A percentile compares a stretch with the other conserved stretches of the same genome.
Evolutionary conservation across 2,329 filamentous ascomycete genomes (phyloP).

Genomic region (Colletotrichum destructivum): DNA sequence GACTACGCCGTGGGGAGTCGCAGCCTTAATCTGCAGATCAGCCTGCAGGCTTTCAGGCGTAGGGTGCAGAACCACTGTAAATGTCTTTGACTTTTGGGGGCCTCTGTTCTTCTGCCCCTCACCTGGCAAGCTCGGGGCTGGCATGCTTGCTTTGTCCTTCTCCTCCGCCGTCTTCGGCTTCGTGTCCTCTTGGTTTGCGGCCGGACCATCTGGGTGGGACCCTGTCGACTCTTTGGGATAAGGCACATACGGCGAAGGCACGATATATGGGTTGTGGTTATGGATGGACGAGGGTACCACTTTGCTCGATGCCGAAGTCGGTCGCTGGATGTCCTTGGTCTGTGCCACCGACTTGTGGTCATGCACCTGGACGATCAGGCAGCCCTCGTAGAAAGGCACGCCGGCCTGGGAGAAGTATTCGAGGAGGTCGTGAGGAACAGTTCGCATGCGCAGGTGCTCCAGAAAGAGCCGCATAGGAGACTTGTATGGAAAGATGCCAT

Average conservation of each 20-base stretch:
- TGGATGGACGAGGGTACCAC: conserved; percentile 86
- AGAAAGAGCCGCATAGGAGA: conserved; percentile 90
- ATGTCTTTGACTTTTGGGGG: conserved; percentile 74
- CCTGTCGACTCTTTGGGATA: conserved; percentile 73
- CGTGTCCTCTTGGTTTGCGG: conserved; percentile 49
- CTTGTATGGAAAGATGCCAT: conserved; percentile 91
- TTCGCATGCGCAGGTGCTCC: conserved; percentile 82
- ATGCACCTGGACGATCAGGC: conserved; percentile 93
- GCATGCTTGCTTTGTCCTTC: conserved; percentile 73
- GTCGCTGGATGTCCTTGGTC: conserved; percentile 71
- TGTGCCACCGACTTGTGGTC: conserved; percentile 82
- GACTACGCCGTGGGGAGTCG: conserved; percentile 71
- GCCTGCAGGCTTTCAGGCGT: conserved; percentile 82
- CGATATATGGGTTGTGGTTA: conserved; percentile 91
- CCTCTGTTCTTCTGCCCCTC: conserved; percentile 62
- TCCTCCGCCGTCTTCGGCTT: conserved; percentile 59
- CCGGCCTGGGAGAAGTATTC: conserved; percentile 80
- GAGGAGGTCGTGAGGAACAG: conserved; percentile 90
- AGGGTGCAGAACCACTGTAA: conserved; percentile 87
- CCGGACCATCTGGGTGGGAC: conserved; percentile 30
- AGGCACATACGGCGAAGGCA: conserved; percentile 87
- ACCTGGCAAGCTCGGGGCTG: conserved; percentile 63
- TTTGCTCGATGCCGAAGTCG: conserved; percentile 71
- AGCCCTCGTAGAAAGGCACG: conserved; percentile 92
- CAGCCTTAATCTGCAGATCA: conserved; percentile 83